A percentile compares a stretch with the other conserved stretches of the same genome.
Evolutionary conservation across 1,284 basidiomycete genomes (phyloP).

Genomic region (Irpex lacteus): DNA sequence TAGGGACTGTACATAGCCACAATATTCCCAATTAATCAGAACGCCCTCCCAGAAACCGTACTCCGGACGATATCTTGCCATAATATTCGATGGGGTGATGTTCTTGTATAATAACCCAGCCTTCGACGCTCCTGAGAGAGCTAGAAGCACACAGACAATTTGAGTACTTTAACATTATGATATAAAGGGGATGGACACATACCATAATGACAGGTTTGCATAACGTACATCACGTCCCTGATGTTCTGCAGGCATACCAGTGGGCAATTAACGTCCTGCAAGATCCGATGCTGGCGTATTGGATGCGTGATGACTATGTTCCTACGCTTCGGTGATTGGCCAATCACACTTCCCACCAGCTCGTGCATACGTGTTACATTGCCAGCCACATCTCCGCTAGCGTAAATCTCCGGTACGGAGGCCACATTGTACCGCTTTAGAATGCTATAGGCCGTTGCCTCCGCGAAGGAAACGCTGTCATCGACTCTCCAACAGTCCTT

Average conservation of each 20-base stretch:
- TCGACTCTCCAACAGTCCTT: slow-evolving; percentile 2
- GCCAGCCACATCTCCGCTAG: neutral
- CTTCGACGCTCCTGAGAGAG: neutral
- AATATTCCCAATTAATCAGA: neutral
- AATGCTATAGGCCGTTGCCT: neutral
- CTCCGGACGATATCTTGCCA: neutral
- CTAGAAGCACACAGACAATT: neutral
- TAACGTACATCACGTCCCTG: neutral
- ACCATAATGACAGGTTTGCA: neutral
- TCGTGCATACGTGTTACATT: neutral
- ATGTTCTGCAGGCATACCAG: neutral
- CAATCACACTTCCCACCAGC: neutral
- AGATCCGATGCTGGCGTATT: neutral
- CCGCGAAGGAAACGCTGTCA: neutral
- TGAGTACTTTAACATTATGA: neutral
- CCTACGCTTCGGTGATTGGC: neutral
- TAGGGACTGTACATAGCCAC: neutral
- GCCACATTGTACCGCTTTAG: neutral
- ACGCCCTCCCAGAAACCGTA: neutral
- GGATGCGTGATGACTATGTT: neutral
- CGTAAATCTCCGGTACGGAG: neutral
- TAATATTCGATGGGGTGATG: neutral
- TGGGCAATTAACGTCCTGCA: neutral
- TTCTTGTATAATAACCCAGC: neutral
- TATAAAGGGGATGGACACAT: neutral